Base-by-base conservation (phyloP, 768 basidiomycete genomes). In the Podaxis pistillaris region DNA sequence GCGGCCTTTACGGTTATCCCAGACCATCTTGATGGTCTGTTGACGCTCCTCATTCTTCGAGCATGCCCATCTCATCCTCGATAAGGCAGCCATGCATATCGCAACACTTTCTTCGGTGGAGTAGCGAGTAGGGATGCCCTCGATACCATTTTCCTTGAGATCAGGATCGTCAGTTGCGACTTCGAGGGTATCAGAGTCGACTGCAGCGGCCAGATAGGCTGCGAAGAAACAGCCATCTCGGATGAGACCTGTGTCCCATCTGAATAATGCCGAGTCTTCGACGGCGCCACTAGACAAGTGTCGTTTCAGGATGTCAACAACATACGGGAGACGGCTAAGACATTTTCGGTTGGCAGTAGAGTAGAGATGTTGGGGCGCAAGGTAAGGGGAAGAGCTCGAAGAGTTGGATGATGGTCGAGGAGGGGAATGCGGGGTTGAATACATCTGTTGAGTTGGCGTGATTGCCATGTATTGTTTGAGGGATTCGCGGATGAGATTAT, bases 151-250 rank as follows among this genome's bases (percentile, higher is more conserved):
- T 36, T 70, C 69, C 54, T 76, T 78, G 55, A 72, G 66, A 26
- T 74, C 66, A 36, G 72, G 71, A 37, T 74, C 77, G 59, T 80
- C 78, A 9, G 66, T 62, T 24, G 66, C 63, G 26, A 67, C 53
- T 37, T 79, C 76, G 5, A 76, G 68, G 38, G 74, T 68, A n/a
- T 80, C 79, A 44, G 74, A 73, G 17, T 88, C 86, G 4, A 84
- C 77, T 15, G 83, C 86, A 0, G 90, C 91, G 5, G 93, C 82
- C 41, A 94, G 76, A 64, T 89, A 84, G 1, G 87, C 93, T 3
- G 92, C 91, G 68, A 90, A 96, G 80, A 90, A 96, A 68, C 90
- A 93, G 2, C 95, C 95, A 68, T 96, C 94, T 19, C 91, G 85
- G 58, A 95, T 86, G 3, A 96, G 81, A 19, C 90, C 89, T 1